A percentile compares a stretch with the other conserved stretches of the same genome.
Conservation (phyloP, 2,329 filamentous ascomycete species). For the Ascochyta koolunga region DNA sequence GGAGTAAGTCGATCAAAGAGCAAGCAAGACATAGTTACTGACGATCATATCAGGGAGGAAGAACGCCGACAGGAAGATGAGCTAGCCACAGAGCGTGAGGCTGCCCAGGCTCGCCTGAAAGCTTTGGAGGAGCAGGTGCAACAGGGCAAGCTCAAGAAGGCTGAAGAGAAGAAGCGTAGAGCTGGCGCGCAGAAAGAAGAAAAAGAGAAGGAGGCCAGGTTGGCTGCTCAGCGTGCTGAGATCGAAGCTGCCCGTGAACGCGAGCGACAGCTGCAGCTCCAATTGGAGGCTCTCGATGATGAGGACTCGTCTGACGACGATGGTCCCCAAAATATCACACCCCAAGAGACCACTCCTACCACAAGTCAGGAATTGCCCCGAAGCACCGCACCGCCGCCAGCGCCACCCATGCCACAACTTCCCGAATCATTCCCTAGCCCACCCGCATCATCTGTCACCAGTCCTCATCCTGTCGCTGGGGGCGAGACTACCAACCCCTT, state of each 20-base stretch:
- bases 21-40: slow-evolving; percentile 8
- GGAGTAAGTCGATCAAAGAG: slow-evolving; percentile 70
- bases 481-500: slow-evolving; percentile 95
- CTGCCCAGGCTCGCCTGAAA: slow-evolving; percentile 79
- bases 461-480: slow-evolving; percentile 57
- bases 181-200: slow-evolving; percentile 86
- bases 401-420: slow-evolving; percentile 49
- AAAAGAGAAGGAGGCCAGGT: slow-evolving; percentile 83
- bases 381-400: slow-evolving; percentile 54
- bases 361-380: slow-evolving; percentile 61
- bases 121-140: slow-evolving; percentile 93
- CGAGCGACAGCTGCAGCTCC: slow-evolving; percentile 85
- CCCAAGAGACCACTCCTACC: slow-evolving; percentile 64
- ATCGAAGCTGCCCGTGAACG: slow-evolving; percentile 89
- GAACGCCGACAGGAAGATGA: slow-evolving; percentile 79
- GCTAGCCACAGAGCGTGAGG: slow-evolving; percentile 77
- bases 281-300: slow-evolving; percentile 80
- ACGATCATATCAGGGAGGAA: slow-evolving; percentile 65
- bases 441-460: slow-evolving; percentile 57
- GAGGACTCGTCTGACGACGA: slow-evolving; percentile 75
- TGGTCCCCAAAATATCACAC: slow-evolving; percentile 71
- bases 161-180: slow-evolving; percentile 92
- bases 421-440: slow-evolving; percentile 55
- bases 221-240: slow-evolving; percentile 86
- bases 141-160: slow-evolving; percentile 92